These are phyloP conservation scores for Spizellomyces punctatus DNA, from an alignment of 192 early-diverging fungal genomes.

Conservation along the genomic window DNA sequence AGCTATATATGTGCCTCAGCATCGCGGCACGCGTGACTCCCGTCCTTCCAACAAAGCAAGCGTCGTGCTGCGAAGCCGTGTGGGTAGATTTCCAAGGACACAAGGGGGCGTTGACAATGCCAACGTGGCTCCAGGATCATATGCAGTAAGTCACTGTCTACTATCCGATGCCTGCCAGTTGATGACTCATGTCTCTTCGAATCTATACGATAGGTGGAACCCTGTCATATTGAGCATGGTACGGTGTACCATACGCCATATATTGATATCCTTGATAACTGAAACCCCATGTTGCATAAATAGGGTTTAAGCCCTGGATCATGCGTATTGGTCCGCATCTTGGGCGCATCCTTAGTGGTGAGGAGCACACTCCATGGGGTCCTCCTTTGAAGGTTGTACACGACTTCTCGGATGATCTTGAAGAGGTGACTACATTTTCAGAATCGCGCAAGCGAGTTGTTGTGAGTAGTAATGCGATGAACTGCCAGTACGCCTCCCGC, in stretches of 20 bases:
- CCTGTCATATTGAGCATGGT: not conserved
- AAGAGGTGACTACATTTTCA: not conserved
- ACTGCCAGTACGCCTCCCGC: not conserved
- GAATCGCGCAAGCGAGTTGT: not conserved
- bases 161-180: not conserved
- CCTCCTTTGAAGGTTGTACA: not conserved
- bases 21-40: not conserved
- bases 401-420: not conserved
- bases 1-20: not conserved
- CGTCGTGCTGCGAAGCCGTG: not conserved
- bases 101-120: not conserved
- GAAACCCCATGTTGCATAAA: not conserved
- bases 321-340: not conserved
- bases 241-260: not conserved
- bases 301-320: constrained; percentile 3
- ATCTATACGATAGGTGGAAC: not conserved
- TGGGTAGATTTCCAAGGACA: not conserved
- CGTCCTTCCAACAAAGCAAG: not conserved
- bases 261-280: not conserved
- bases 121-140: constrained; percentile 4
- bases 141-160: not conserved
- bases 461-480: not conserved
- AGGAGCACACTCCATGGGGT: not conserved
- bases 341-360: not conserved
- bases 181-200: not conserved